Evolutionary conservation across 345 rosid species (phyloP), one percentile per base, ranked within the genome.

Genomic region (Adansonia digitata): DNA sequence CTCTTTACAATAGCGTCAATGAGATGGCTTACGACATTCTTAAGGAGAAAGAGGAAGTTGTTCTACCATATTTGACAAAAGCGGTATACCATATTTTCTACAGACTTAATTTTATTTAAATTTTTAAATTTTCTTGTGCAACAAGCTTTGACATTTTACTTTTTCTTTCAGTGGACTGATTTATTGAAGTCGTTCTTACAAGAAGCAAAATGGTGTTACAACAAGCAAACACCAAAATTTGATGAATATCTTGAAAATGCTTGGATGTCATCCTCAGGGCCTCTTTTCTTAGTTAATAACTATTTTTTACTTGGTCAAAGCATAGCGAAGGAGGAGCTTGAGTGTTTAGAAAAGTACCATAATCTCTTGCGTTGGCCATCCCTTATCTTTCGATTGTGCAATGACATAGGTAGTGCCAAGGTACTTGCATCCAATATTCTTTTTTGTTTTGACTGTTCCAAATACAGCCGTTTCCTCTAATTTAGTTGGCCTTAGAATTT

Each of bases 231-330:
- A 18, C 92, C 87, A 52, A 63, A 70, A 0, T 74, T 84, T 7
- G 74, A 84, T 7, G 92, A 85, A 7, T 88, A 88, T 43, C 27
- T 79, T 4, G 77, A 82, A 14, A 85, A 80, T 75, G 88, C 80
- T 9, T 83, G 85, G 83, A 31, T 61, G 27, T 37, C 86, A 7
- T 29, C 42, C 0, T 82, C 86, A 1, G 88, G 86, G 20, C 39
- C 26, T n/a, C n/a, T 79, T 11, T 7, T 81, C 0, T 56, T 84
- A 7, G 37, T 26, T 13, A 84, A 81, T 70, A 69, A 78, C 35
- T 11, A n/a, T n/a, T n/a, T n/a, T n/a, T n/a, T n/a, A n/a, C n/a
- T n/a, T n/a, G n/a, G n/a, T n/a, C n/a, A n/a, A n/a, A 37, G 0
- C 48, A 57, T 56, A 31, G 61, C 72, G 14, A 69, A 68, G 14